A percentile compares a stretch with the other conserved stretches of the same genome.
These are phyloP conservation scores for Solanum sejunctum DNA, from an alignment of 257 asterid genomes.

Conservation along the genomic window DNA sequence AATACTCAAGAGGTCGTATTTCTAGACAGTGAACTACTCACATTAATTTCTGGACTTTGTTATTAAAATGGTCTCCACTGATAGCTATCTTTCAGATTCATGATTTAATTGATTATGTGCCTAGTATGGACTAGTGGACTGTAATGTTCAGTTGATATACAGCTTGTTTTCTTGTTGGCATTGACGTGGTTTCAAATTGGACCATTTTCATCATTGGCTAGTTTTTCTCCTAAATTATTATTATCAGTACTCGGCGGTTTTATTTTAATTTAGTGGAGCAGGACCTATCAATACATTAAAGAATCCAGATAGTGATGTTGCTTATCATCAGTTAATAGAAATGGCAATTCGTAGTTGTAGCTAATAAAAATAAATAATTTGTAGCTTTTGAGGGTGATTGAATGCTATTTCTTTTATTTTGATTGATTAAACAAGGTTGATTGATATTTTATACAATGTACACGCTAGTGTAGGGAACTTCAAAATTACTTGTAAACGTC, in stretches of 20 bases:
- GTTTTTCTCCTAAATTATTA: neutral
- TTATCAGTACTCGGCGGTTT: neutral
- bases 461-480: neutral
- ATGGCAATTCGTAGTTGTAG: neutral
- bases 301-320: neutral
- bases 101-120: neutral
- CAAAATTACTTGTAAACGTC: neutral
- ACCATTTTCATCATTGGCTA: neutral
- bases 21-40: conserved; percentile 23
- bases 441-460: neutral
- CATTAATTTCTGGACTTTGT: conserved; percentile 11
- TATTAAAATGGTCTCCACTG: neutral
- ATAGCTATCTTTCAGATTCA: neutral
- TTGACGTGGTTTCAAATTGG: neutral
- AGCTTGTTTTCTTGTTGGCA: neutral
- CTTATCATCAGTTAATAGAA: neutral
- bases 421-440: neutral
- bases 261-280: neutral
- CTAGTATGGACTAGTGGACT: neutral
- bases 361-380: neutral
- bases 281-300: neutral
- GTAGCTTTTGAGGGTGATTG: neutral
- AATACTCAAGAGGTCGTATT: conserved; percentile 16
- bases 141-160: neutral
- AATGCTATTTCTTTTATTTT: neutral